Evolutionary conservation across 108 stramenopile species (phyloP).

Genomic region (Hondaea fermentalgiana): DNA sequence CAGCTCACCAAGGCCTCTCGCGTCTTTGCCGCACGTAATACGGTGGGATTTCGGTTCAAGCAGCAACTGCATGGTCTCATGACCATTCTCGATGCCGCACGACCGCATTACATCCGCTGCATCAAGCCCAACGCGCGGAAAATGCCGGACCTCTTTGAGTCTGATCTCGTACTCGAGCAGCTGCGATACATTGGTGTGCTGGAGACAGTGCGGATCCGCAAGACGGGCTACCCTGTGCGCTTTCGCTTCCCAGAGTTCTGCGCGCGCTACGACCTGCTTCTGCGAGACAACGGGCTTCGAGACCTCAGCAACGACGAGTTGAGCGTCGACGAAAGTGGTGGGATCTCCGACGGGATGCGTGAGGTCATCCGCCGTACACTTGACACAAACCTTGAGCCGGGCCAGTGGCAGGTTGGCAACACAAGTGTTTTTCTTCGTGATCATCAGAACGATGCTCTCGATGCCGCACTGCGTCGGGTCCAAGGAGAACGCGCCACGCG

Average conservation of each 20-base stretch:
- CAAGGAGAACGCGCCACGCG: neutral
- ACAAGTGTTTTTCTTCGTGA: neutral
- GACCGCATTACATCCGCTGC: slow-evolving; percentile 31
- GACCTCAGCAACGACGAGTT: neutral
- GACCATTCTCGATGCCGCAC: neutral
- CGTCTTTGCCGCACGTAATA: slow-evolving; percentile 13
- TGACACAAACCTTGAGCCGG: neutral
- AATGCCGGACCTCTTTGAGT: neutral
- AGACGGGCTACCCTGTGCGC: slow-evolving; percentile 25
- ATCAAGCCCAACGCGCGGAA: slow-evolving; percentile 30
- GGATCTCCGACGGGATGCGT: neutral
- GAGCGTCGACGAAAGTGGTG: neutral
- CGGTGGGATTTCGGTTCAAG: slow-evolving; percentile 43
- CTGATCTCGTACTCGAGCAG: slow-evolving; percentile 29
- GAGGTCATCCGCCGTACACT: neutral
- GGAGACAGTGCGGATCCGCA: slow-evolving; percentile 27
- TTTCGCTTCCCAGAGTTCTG: slow-evolving; percentile 26
- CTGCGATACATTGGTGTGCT: slow-evolving; percentile 30
- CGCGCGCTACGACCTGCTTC: slow-evolving; percentile 21
- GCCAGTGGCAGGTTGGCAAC: neutral
- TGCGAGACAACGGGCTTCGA: neutral
- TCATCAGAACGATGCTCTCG: neutral
- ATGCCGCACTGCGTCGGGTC: neutral
- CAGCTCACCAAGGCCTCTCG: neutral
- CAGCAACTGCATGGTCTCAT: slow-evolving; percentile 31